Conservation (phyloP, 352 stramenopile genomes). For the Phytophthora sp. region DNA sequence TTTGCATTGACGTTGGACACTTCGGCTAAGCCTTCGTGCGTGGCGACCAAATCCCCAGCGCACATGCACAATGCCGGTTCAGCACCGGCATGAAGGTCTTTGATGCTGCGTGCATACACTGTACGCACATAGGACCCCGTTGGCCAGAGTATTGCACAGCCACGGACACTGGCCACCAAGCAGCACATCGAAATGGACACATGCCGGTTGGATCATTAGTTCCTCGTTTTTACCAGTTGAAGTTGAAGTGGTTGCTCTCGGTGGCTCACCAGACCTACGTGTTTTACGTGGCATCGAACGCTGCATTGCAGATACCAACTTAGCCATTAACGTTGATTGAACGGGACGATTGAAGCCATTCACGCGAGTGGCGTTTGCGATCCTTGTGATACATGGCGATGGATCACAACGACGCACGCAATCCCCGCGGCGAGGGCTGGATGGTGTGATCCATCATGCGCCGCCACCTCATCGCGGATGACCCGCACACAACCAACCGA, state of each 20-base stretch:
- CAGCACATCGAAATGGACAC: too few species aligned
- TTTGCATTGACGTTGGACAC: neutral
- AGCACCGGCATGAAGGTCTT: too few species aligned
- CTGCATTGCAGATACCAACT: too few species aligned
- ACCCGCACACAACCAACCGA: neutral
- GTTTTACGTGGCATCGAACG: too few species aligned
- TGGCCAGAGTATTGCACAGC: too few species aligned
- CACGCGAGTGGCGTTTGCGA: neutral
- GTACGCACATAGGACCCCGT: too few species aligned
- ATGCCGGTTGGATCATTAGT: neutral
- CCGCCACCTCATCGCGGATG: too few species aligned
- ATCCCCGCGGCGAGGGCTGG: neutral
- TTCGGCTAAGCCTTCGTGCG: too few species aligned
- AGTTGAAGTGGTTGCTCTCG: constrained; percentile 4
- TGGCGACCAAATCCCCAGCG: too few species aligned
- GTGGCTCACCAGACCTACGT: neutral
- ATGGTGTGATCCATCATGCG: constrained; percentile 10
- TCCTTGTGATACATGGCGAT: neutral
- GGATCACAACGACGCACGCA: neutral
- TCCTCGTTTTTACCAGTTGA: constrained; percentile 2
- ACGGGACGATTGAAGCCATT: neutral
- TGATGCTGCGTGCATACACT: too few species aligned
- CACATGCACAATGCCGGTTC: too few species aligned
- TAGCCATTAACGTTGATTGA: neutral
- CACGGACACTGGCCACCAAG: too few species aligned